phyloP scores from a whole-genome alignment of 441 rosid genomes.

The Omphalea diandra region DNA sequence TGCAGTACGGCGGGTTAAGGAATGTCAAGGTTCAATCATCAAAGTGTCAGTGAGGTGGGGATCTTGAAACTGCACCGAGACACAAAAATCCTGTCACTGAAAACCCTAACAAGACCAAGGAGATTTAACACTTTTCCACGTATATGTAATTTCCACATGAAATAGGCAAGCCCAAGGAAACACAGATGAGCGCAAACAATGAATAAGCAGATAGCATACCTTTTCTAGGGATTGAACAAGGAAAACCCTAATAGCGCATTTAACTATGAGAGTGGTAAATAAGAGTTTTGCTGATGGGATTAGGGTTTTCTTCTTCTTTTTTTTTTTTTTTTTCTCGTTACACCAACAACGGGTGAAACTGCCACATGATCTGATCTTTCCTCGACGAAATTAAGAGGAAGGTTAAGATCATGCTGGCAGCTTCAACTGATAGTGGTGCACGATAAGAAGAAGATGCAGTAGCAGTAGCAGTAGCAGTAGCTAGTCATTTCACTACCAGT shows the following conservation, averaged over 20 bases:
- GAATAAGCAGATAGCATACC: conserved; percentile 17
- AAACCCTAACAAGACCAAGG: conserved; percentile 24
- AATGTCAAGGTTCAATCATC: conserved; percentile 36
- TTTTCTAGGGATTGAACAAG: conserved; percentile 24
- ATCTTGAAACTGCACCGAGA: conserved; percentile 36
- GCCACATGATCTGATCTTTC: conserved; percentile 81
- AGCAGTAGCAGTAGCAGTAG: too few relatives aligned
- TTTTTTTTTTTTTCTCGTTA: too few relatives aligned
- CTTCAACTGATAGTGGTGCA: conserved; percentile 88
- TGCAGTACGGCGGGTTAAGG: conserved; percentile 11
- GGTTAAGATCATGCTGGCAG: conserved; percentile 99
- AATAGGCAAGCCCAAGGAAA: conserved; percentile 19
- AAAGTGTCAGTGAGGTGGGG: conserved; percentile 29
- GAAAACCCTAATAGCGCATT: conserved; percentile 20
- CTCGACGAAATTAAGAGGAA: conserved; percentile 35
- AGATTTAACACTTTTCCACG: conserved; percentile 10
- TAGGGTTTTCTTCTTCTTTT: too few relatives aligned
- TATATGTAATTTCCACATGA: too few relatives aligned
- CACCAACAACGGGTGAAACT: conserved; percentile 80
- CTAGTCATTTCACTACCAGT: background rate
- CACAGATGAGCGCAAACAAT: conserved; percentile 20
- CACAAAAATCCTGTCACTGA: conserved; percentile 34
- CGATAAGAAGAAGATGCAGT: conserved; percentile 34
- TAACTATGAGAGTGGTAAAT: background rate
- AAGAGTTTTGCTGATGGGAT: conserved; percentile 26